Evolutionary conservation across 1,284 basidiomycete species (phyloP), one percentile per base, ranked within the genome.

Genomic region (Ustilago nuda): DNA sequence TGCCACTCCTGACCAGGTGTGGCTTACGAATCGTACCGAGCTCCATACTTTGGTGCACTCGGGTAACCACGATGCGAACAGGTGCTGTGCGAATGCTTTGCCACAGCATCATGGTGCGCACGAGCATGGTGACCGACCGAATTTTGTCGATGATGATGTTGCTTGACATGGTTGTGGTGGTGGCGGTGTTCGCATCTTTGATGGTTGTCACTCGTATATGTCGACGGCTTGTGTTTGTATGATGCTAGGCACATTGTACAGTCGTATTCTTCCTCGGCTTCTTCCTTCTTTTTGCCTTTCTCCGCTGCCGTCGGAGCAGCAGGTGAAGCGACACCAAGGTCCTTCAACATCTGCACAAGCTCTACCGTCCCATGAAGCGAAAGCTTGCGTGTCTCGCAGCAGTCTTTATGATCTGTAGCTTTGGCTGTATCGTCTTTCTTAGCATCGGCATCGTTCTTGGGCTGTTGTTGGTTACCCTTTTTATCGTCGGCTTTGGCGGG

Each of bases 291-390:
- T n/a, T 54, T 54, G 17, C n/a, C 55, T 8, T 67, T 51, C 30
- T 27, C 39, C 41, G 35, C 33, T 4, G 12, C 23, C 13, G 33
- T 56, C 5, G 45, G 6, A 45, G 50, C 30, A 15, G 57, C 13
- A 51, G 15, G 46, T 6, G 30, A 23, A 41, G 33, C 23, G 0
- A 71, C 56, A 6, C 59, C 59, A 12, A 71, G 63, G 36, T 60
- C 69, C n/a, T 71, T 48, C 37, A 71, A 19, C 17, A 66, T 53
- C n/a, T 66, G 59, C 0, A 33, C 50, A 8, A 71, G 35, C 52
- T 71, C 69, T 11, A 62, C 51, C 8, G 60, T 66, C 4, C 69
- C 59, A 8, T 71, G 63, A 12, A 71, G 15, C 9, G 69, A 58
- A 0, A 71, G 52, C 30, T 61, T 65, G 1, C 43, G 32, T 13